phyloP scores from a whole-genome alignment of 805 yeast genomes.

The Tetrapisispora pingtungensis region DNA sequence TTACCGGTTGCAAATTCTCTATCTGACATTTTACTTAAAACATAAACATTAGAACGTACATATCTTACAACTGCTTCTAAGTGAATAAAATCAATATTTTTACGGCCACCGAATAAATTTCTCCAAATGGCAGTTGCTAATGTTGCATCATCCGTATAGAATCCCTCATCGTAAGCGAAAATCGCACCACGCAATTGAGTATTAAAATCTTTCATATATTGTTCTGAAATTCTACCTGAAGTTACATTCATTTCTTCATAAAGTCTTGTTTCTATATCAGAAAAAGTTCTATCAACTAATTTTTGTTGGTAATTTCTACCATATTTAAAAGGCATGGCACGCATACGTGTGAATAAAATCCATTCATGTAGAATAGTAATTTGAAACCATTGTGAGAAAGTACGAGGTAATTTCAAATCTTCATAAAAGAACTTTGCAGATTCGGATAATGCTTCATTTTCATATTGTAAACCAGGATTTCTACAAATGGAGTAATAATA shows the following conservation, averaged over 20 bases:
- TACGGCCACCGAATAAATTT: conserved; percentile 80
- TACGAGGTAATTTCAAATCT: conserved; percentile 67
- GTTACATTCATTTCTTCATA: conserved; percentile 77
- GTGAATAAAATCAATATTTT: conserved; percentile 69
- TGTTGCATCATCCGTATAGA: conserved; percentile 67
- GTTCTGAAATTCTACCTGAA: conserved; percentile 73
- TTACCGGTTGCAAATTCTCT: conserved; percentile 89
- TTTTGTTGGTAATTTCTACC: conserved; percentile 89
- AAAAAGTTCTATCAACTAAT: conserved; percentile 77
- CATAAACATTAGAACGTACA: conserved; percentile 81
- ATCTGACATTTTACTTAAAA: conserved; percentile 75
- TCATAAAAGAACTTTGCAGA: conserved; percentile 81
- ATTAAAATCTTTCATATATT: conserved; percentile 81
- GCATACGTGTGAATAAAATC: conserved; percentile 90
- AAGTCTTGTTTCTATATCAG: conserved; percentile 79
- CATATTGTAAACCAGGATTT: conserved; percentile 68
- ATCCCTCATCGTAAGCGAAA: conserved; percentile 87
- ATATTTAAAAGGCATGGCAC: conserved; percentile 87
- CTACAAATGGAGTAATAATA: conserved; percentile 80
- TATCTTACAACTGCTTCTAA: conserved; percentile 85
- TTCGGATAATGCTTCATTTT: conserved; percentile 59
- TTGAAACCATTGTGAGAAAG: conserved; percentile 96
- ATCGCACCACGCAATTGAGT: conserved; percentile 83
- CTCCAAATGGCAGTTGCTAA: conserved; percentile 80
- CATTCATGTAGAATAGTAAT: conserved; percentile 84